Evolutionary conservation across 2,329 filamentous ascomycete genomes (phyloP).

Genomic region (Polychaeton citri): DNA sequence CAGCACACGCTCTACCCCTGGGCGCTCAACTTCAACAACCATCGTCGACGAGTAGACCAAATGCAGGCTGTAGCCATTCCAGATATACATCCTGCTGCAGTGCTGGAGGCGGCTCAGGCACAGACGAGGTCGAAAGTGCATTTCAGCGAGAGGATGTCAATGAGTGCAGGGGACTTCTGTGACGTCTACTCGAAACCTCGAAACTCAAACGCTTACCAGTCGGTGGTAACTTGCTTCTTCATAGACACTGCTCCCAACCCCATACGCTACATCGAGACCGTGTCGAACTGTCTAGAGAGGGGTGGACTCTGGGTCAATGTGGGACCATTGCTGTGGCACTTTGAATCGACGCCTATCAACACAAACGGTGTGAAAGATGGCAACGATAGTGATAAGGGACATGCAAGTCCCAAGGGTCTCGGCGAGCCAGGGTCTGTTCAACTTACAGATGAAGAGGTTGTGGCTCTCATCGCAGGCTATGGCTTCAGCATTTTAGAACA

Average conservation of each 20-base stretch:
- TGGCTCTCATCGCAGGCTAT: slow-evolving; percentile 56
- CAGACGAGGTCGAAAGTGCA: slow-evolving; percentile 15
- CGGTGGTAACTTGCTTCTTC: slow-evolving; percentile 85
- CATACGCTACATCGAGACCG: slow-evolving; percentile 76
- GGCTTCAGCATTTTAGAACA: slow-evolving; percentile 54
- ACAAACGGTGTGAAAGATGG: slow-evolving; percentile 7
- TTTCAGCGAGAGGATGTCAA: slow-evolving; percentile 61
- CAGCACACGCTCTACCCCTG: slow-evolving; percentile 73
- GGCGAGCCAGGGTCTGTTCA: slow-evolving; percentile 85
- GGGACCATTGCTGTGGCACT: slow-evolving; percentile 90
- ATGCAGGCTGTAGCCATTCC: slow-evolving; percentile 61
- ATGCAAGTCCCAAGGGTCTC: slow-evolving; percentile 45
- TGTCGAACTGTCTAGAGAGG: slow-evolving; percentile 60
- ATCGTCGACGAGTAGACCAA: slow-evolving; percentile 59
- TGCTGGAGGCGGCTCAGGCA: slow-evolving; percentile 18
- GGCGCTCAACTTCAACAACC: slow-evolving; percentile 79
- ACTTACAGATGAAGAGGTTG: slow-evolving; percentile 76
- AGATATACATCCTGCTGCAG: slow-evolving; percentile 45
- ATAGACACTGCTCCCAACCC: slow-evolving; percentile 93
- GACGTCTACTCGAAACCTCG: slow-evolving; percentile 61
- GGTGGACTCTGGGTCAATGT: slow-evolving; percentile 81
- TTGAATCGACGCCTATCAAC: slow-evolving; percentile 55
- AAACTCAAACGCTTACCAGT: slow-evolving; percentile 55
- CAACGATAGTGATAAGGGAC: background rate
- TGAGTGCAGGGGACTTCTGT: slow-evolving; percentile 88